A percentile compares a stretch with the other conserved stretches of the same genome.
Evolutionary conservation across 306 rosid species (phyloP).

Genomic region (Gynostemma pentaphyllum): DNA sequence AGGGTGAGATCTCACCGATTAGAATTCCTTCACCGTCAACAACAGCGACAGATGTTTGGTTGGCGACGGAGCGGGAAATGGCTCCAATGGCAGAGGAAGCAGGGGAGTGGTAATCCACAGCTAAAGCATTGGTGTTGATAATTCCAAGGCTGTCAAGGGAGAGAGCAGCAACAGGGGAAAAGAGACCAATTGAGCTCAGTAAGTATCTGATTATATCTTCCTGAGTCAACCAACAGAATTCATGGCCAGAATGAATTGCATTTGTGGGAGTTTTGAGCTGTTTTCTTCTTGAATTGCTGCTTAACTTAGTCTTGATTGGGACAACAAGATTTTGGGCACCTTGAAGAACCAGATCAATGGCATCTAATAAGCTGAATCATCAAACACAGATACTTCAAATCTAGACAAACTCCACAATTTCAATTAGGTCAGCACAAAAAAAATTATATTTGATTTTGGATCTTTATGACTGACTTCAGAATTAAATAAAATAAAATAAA

Average conservation of each 20-base stretch:
- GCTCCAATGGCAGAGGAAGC: constrained; percentile 54
- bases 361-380: constrained; percentile 52
- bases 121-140: constrained; percentile 37
- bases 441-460: too few relatives aligned
- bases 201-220: constrained; percentile 79
- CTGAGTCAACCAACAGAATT: constrained; percentile 83
- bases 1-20: constrained; percentile 89
- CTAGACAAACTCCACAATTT: neutral
- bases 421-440: neutral
- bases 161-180: constrained; percentile 57
- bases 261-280: constrained; percentile 31
- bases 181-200: constrained; percentile 65
- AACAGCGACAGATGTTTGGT: constrained; percentile 79
- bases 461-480: neutral
- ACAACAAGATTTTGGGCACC: constrained; percentile 86
- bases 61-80: constrained; percentile 41
- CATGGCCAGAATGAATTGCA: constrained; percentile 41
- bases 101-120: constrained; percentile 69
- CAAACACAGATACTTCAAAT: neutral
- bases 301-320: constrained; percentile 38
- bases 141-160: constrained; percentile 58
- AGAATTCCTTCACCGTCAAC: constrained; percentile 52
- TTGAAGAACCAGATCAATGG: constrained; percentile 73
- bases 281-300: constrained; percentile 55
- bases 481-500: neutral